Percentiles rank a stretch among this genome's conserved stretches.
Evolutionary conservation across 371 early-diverging fungal species (phyloP).

Genomic region (Rozella allomycis): DNA sequence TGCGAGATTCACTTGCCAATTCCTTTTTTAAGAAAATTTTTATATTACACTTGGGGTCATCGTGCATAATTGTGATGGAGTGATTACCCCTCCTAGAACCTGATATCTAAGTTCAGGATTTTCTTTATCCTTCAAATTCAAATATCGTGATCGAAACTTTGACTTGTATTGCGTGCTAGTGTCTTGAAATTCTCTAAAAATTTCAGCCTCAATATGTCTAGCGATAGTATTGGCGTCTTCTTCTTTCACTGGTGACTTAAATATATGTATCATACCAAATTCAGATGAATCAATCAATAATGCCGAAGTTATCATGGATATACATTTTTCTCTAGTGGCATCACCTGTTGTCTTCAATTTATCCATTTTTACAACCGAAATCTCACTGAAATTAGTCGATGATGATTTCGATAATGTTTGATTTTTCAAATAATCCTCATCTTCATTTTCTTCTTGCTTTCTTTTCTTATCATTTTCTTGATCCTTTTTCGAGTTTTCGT

Average conservation of each 20-base stretch:
- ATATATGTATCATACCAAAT: neutral
- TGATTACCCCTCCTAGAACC: constrained; percentile 10
- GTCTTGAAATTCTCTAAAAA: neutral
- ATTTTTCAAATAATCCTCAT: too few species aligned
- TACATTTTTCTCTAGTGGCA: neutral
- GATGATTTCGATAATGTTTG: neutral
- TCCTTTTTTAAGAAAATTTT: constrained; percentile 14
- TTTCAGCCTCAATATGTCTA: neutral
- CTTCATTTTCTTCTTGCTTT: neutral
- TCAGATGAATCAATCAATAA: neutral
- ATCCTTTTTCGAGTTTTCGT: neutral
- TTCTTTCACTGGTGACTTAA: neutral
- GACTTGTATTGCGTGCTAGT: neutral
- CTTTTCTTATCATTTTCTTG: neutral
- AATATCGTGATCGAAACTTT: constrained; percentile 51
- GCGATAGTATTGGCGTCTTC: neutral
- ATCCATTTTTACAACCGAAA: neutral
- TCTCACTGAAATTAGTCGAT: too few species aligned
- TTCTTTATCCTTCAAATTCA: constrained; percentile 56
- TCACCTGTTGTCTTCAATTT: neutral
- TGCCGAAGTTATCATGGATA: too few species aligned
- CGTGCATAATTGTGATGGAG: constrained; percentile 30
- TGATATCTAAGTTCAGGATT: constrained; percentile 54
- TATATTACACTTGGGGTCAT: constrained; percentile 40
- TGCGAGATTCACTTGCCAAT: constrained; percentile 65